These are phyloP conservation scores for Boletus huronensis DNA, from an alignment of 768 basidiomycete genomes.

Conservation along the genomic window DNA sequence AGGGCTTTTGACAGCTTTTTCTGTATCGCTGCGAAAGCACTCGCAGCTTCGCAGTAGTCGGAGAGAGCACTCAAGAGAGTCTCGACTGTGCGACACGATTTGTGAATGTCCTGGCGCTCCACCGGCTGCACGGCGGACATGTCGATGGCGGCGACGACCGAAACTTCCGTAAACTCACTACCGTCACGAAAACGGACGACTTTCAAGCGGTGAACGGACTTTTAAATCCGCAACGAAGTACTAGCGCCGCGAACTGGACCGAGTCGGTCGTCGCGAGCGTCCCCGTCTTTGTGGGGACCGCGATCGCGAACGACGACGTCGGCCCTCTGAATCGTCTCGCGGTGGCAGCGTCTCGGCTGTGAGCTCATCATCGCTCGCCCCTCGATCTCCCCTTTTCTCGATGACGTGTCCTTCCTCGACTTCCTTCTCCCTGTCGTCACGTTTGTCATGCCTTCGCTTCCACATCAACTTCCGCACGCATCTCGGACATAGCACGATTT, in stretches of 20 bases:
- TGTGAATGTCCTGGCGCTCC: slow-evolving; percentile 73
- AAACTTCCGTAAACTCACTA: not conserved
- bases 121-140: slow-evolving; percentile 36
- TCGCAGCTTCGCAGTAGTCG: slow-evolving; percentile 73
- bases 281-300: slow-evolving; percentile 24
- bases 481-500: slow-evolving; percentile 77
- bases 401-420: not conserved
- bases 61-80: slow-evolving; percentile 60
- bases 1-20: slow-evolving; percentile 74
- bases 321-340: no score
- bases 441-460: slow-evolving; percentile 71
- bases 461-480: slow-evolving; percentile 86
- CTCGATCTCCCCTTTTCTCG: not conserved
- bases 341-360: not conserved
- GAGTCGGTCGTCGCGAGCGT: not conserved
- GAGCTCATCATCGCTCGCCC: not conserved
- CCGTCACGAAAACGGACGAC: not conserved
- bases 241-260: not conserved
- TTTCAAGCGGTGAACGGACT: slow-evolving; percentile 16
- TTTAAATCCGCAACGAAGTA: no score
- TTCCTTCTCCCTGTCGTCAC: slow-evolving; percentile 6
- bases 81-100: slow-evolving; percentile 75
- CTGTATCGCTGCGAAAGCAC: slow-evolving; percentile 58
- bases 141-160: no score
- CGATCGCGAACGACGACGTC: slow-evolving; percentile 26